phyloP scores from a whole-genome alignment of 2,329 filamentous ascomycete genomes.

The Hymenoscyphus scutula region DNA sequence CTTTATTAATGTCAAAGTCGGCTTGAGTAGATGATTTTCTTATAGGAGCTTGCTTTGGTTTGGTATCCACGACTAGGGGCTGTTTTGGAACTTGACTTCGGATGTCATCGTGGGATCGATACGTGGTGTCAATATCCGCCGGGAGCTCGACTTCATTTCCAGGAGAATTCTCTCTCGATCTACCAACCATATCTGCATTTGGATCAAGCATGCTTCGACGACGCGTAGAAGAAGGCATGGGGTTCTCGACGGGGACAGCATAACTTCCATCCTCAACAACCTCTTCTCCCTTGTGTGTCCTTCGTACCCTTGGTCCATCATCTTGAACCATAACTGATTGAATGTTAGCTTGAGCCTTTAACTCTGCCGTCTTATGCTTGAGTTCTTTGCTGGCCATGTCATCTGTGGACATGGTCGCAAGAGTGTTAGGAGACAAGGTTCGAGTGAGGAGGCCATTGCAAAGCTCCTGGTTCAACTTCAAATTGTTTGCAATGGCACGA shows the following conservation, averaged over 20 bases:
- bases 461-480: conserved; percentile 83
- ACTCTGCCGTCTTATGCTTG: conserved; percentile 71
- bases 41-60: conserved; percentile 16
- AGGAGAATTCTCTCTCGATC: conserved; percentile 39
- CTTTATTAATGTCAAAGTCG: conserved; percentile 79
- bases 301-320: conserved; percentile 73
- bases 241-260: conserved; percentile 37
- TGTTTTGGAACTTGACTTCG: conserved; percentile 28
- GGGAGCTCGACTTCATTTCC: conserved; percentile 35
- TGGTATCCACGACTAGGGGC: conserved; percentile 35
- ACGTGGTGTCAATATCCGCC: conserved; percentile 31
- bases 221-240: conserved; percentile 28
- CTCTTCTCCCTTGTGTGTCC: conserved; percentile 95
- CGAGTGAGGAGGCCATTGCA: conserved; percentile 72
- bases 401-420: conserved; percentile 85
- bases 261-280: conserved; percentile 72
- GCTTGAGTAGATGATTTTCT: conserved; percentile 30
- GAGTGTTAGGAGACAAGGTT: conserved; percentile 66
- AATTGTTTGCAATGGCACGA: conserved; percentile 76
- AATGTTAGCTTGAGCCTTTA: conserved; percentile 76
- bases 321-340: conserved; percentile 80
- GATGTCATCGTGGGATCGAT: conserved; percentile 32
- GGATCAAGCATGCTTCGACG: conserved; percentile 42
- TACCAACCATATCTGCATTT: conserved; percentile 35
- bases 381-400: conserved; percentile 91